Conservation (phyloP, 805 yeast genomes). For the Hanseniaspora guilliermondii region DNA sequence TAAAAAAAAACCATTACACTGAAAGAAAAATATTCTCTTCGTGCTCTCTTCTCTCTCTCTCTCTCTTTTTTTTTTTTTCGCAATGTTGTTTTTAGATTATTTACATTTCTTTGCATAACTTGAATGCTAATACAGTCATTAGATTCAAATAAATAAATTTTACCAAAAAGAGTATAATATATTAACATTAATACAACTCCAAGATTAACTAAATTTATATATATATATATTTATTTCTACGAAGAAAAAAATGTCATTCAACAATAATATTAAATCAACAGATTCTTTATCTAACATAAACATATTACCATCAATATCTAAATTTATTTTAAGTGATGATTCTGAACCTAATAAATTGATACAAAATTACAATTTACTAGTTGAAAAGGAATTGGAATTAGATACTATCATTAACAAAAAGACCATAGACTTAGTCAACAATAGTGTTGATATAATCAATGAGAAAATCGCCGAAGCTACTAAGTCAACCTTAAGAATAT, state of each 20-base stretch:
- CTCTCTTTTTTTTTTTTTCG: too few species aligned
- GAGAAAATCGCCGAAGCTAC: conserved; percentile 24
- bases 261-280: neutral
- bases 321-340: neutral
- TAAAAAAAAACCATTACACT: too few species aligned
- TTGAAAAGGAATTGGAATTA: conserved; percentile 5
- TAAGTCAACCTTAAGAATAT: conserved; percentile 60
- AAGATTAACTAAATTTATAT: neutral
- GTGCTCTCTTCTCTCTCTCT: too few species aligned
- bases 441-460: conserved; percentile 20
- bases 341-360: neutral
- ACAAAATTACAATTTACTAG: neutral
- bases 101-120: too few species aligned
- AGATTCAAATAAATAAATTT: too few species aligned
- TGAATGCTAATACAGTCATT: too few species aligned
- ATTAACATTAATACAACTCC: too few species aligned
- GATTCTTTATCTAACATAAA: neutral
- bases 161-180: too few species aligned
- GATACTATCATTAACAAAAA: conserved; percentile 1
- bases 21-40: too few species aligned
- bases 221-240: neutral
- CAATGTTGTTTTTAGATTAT: too few species aligned
- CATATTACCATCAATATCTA: conserved; percentile 5
- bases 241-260: neutral
- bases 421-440: conserved; percentile 16